Percentiles rank a stretch among this genome's conserved stretches.
Evolutionary conservation across 169 alveolate species (phyloP).

Genomic region (Plasmodium vivax): DNA sequence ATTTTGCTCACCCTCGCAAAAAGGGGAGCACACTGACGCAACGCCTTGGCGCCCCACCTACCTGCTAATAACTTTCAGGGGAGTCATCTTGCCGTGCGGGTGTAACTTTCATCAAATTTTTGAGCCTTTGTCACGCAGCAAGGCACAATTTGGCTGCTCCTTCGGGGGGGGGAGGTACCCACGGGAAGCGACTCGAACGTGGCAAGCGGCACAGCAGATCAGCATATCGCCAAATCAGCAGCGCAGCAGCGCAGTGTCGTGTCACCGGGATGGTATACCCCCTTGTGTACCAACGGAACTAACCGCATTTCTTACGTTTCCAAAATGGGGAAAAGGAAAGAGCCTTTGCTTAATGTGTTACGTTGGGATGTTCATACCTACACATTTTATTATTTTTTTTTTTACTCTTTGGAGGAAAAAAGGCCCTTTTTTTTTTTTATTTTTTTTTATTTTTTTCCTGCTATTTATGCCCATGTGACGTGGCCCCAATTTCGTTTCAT

Average conservation of each 20-base stretch:
- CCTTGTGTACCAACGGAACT: neutral
- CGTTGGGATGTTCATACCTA: neutral
- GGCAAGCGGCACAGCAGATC: neutral
- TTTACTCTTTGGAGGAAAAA: neutral
- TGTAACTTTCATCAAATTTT: neutral
- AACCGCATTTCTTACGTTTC: slow-evolving; percentile 1
- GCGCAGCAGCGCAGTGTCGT: neutral
- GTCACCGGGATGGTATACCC: neutral
- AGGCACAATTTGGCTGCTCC: neutral
- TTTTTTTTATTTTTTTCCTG: neutral
- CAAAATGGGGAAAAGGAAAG: neutral
- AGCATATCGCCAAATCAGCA: neutral
- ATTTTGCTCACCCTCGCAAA: neutral
- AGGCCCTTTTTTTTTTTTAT: neutral
- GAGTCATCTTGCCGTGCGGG: slow-evolving; percentile 13
- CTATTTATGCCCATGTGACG: neutral
- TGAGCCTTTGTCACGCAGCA: neutral
- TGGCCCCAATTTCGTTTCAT: neutral
- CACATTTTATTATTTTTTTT: neutral
- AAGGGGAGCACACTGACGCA: neutral
- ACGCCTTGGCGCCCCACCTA: neutral
- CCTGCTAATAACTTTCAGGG: slow-evolving; percentile 43
- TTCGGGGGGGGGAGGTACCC: neutral
- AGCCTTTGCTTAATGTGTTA: neutral
- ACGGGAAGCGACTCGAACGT: neutral